Evolutionary conservation across 257 asterid species (phyloP).

Genomic region (Przewalskia tangutica): DNA sequence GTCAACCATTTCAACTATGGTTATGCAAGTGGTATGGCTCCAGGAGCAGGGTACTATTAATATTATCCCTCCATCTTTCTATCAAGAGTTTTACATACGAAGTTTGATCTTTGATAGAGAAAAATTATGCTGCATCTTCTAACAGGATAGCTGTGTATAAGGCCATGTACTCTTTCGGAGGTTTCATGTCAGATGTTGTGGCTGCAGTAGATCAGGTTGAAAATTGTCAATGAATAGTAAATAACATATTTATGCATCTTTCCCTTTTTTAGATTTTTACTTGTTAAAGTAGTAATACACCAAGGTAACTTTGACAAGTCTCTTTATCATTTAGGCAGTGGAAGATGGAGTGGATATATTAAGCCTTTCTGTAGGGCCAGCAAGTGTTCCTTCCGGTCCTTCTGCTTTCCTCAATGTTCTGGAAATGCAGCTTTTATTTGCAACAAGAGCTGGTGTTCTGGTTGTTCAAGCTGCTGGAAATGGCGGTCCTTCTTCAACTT

Average conservation of each 20-base stretch:
- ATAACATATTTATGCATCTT: background rate
- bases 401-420: slow-evolving; percentile 46
- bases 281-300: background rate
- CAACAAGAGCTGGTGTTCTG: slow-evolving; percentile 54
- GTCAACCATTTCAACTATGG: slow-evolving; percentile 51
- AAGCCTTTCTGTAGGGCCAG: slow-evolving; percentile 66
- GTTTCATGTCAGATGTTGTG: slow-evolving; percentile 65
- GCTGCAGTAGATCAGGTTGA: slow-evolving; percentile 71
- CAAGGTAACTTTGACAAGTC: background rate
- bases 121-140: background rate
- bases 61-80: background rate
- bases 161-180: slow-evolving; percentile 54
- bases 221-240: background rate
- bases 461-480: slow-evolving; percentile 74
- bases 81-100: background rate
- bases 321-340: slow-evolving; percentile 45
- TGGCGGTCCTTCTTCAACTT: slow-evolving; percentile 49
- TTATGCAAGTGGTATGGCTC: slow-evolving; percentile 76
- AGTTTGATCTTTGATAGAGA: background rate
- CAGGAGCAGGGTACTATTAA: slow-evolving; percentile 51
- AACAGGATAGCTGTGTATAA: slow-evolving; percentile 60
- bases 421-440: slow-evolving; percentile 55
- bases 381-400: slow-evolving; percentile 40
- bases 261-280: background rate
- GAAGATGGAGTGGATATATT: slow-evolving; percentile 74